phyloP scores from a whole-genome alignment of 2,329 filamentous ascomycete species.

The Cladosporium halotolerans region DNA sequence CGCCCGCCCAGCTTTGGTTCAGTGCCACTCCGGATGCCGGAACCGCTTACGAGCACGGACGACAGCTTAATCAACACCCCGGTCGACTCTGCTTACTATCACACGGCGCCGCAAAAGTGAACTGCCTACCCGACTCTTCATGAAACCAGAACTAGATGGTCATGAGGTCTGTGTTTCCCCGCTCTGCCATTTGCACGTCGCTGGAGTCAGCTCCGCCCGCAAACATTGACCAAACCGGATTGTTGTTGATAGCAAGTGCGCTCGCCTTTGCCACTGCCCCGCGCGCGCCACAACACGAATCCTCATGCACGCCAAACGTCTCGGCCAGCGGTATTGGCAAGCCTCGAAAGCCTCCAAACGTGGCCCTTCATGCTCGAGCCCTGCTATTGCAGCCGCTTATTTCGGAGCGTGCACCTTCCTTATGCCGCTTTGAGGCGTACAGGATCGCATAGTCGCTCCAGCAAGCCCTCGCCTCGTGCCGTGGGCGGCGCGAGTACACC shows the following conservation, averaged over 20 bases:
- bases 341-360: slow-evolving; percentile 10
- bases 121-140: too few relatives aligned
- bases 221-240: too few relatives aligned
- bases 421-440: not conserved
- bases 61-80: not conserved
- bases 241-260: too few relatives aligned
- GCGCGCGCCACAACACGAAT: slow-evolving; percentile 4
- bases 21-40: not conserved
- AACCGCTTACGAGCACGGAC: not conserved
- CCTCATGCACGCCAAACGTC: slow-evolving; percentile 7
- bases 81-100: not conserved
- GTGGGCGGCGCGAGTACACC: not conserved
- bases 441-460: not conserved
- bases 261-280: not conserved
- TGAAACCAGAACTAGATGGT: too few relatives aligned
- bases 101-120: too few relatives aligned
- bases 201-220: too few relatives aligned
- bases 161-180: too few relatives aligned
- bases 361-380: not conserved
- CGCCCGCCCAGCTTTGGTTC: not conserved
- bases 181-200: too few relatives aligned
- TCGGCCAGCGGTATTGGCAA: slow-evolving; percentile 7
- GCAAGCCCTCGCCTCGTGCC: slow-evolving; percentile 4
- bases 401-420: too few relatives aligned
- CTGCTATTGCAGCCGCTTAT: not conserved